These are phyloP conservation scores for Domatiomyces catenatus DNA, from an alignment of 2,329 filamentous ascomycete species.

Conservation along the genomic window DNA sequence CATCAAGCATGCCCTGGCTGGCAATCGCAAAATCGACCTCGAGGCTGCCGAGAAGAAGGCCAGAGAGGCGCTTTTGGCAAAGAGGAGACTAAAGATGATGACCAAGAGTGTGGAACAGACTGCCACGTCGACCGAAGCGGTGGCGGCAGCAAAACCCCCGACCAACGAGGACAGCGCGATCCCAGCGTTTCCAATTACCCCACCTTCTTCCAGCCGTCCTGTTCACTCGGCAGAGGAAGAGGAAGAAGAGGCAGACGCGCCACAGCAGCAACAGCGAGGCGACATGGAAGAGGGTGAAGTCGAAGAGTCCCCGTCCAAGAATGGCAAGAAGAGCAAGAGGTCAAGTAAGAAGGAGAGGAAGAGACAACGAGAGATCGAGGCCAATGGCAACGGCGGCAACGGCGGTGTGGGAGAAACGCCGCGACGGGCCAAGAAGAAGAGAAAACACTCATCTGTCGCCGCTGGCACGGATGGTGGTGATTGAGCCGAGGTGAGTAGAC, in stretches of 20 bases:
- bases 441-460: background rate
- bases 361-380: background rate
- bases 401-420: background rate
- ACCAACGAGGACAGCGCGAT: background rate
- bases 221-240: conserved; percentile 3
- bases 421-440: background rate
- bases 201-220: conserved; percentile 1
- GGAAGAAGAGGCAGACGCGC: too few relatives aligned
- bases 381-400: background rate
- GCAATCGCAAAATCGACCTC: conserved; percentile 37
- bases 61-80: conserved; percentile 35
- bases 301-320: conserved; percentile 1
- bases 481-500: background rate
- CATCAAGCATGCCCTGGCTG: conserved; percentile 57
- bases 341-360: conserved; percentile 1
- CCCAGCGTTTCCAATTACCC: background rate
- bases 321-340: conserved; percentile 3
- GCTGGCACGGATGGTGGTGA: background rate
- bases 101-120: conserved; percentile 5
- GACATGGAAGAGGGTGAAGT: conserved; percentile 1
- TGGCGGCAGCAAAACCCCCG: too few relatives aligned
- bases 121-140: conserved; percentile 1
- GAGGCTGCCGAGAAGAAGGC: conserved; percentile 35
- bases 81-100: conserved; percentile 24
- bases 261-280: background rate